Evolutionary conservation across 257 asterid species (phyloP).

Genomic region (Capsicum pubescens): DNA sequence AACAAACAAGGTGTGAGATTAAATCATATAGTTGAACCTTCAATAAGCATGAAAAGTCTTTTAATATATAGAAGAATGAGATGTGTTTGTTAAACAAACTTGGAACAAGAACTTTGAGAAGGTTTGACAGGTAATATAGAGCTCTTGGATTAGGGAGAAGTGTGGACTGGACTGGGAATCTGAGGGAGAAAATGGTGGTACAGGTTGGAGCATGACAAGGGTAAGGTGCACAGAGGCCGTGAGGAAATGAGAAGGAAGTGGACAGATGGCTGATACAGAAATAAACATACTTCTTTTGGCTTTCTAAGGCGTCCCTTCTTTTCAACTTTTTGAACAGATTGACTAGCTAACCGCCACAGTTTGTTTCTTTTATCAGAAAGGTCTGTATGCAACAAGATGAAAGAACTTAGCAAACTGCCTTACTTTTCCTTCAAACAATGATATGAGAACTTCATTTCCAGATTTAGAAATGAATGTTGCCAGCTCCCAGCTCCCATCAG

Average conservation of each 20-base stretch:
- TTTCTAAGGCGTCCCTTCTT: constrained; percentile 17
- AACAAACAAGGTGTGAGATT: constrained; percentile 21
- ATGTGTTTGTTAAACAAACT: neutral
- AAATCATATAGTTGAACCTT: constrained; percentile 10
- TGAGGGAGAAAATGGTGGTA: constrained; percentile 26
- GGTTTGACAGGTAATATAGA: neutral
- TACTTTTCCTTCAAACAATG: constrained; percentile 82
- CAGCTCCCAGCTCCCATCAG: constrained; percentile 97
- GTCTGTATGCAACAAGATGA: constrained; percentile 25
- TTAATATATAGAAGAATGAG: neutral
- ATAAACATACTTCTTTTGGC: neutral
- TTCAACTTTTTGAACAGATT: constrained; percentile 15
- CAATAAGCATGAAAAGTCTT: constrained; percentile 23
- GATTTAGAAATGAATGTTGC: constrained; percentile 69
- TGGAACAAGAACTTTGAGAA: constrained; percentile 21
- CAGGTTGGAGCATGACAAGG: neutral
- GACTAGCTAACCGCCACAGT: constrained; percentile 10
- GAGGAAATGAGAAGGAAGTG: neutral
- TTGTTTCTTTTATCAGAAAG: neutral
- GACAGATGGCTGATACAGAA: neutral
- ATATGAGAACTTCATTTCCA: constrained; percentile 73
- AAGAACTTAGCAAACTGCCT: constrained; percentile 35
- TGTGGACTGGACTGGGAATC: constrained; percentile 15
- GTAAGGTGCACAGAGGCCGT: constrained; percentile 4
- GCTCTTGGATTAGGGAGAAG: neutral